A percentile compares a stretch with the other conserved stretches of the same genome.
These are phyloP conservation scores for Capsella bursapastoris DNA, from an alignment of 345 rosid species.

Conservation along the genomic window DNA sequence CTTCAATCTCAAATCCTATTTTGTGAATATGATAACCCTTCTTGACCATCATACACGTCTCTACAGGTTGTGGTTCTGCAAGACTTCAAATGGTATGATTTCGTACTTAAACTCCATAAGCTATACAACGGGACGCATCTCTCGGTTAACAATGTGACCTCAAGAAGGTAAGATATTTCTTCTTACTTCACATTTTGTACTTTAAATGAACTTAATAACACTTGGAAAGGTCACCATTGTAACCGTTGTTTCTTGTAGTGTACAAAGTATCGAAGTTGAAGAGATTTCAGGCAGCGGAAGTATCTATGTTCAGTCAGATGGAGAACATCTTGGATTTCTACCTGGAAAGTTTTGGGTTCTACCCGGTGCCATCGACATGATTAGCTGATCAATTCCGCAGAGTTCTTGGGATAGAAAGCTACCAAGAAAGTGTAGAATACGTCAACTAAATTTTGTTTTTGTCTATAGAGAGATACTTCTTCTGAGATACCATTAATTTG, in stretches of 20 bases:
- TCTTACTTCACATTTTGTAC: neutral
- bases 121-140: slow-evolving; percentile 92
- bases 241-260: slow-evolving; percentile 52
- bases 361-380: slow-evolving; percentile 79
- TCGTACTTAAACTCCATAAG: slow-evolving; percentile 68
- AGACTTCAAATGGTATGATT: slow-evolving; percentile 95
- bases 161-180: slow-evolving; percentile 60
- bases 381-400: slow-evolving; percentile 49
- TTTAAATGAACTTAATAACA: neutral
- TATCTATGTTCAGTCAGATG: slow-evolving; percentile 90
- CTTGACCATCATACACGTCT: slow-evolving; percentile 34
- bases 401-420: neutral
- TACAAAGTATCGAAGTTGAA: slow-evolving; percentile 72
- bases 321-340: slow-evolving; percentile 87
- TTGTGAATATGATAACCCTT: neutral
- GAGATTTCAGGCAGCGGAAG: slow-evolving; percentile 59
- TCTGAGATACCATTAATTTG: slow-evolving; percentile 10
- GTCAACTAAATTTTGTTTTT: slow-evolving; percentile 5
- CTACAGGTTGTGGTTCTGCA: slow-evolving; percentile 88
- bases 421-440: slow-evolving; percentile 6
- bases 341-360: slow-evolving; percentile 75
- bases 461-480: slow-evolving; percentile 18
- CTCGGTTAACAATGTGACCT: slow-evolving; percentile 65
- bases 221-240: neutral
- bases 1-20: neutral